Conservation (phyloP, 192 early-diverging fungal genomes). For the Coemansia sp. region DNA sequence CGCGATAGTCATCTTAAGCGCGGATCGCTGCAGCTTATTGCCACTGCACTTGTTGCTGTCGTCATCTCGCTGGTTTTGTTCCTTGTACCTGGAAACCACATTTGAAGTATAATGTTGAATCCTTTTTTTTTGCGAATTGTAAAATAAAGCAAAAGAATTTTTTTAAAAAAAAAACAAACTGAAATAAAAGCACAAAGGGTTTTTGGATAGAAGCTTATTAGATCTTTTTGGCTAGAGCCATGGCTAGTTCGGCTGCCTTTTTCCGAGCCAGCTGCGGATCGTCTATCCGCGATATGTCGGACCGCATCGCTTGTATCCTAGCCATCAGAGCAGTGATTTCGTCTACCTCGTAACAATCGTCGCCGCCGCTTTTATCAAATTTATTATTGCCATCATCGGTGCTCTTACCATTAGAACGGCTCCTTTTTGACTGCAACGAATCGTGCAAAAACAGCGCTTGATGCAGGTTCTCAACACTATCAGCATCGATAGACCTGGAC, state of each 20-base stretch:
- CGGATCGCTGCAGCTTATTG: constrained; percentile 32
- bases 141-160: not conserved
- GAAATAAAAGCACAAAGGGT: too few relatives aligned
- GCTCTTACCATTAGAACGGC: not conserved
- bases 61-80: constrained; percentile 45
- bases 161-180: not conserved
- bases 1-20: constrained; percentile 40
- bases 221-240: constrained; percentile 26
- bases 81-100: constrained; percentile 48
- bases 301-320: constrained; percentile 16
- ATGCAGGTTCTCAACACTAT: constrained; percentile 25
- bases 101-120: constrained; percentile 10
- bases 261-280: constrained; percentile 29
- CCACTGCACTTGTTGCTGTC: constrained; percentile 27
- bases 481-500: constrained; percentile 9
- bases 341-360: not conserved
- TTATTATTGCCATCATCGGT: not conserved
- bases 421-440: not conserved
- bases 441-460: constrained; percentile 11
- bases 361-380: not conserved
- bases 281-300: constrained; percentile 33
- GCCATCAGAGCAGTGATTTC: constrained; percentile 28
- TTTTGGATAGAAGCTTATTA: not conserved
- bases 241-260: constrained; percentile 47
- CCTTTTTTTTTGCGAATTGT: constrained; percentile 1